phyloP scores from a whole-genome alignment of 1,284 basidiomycete genomes.

The Apiotrichum brassicae region DNA sequence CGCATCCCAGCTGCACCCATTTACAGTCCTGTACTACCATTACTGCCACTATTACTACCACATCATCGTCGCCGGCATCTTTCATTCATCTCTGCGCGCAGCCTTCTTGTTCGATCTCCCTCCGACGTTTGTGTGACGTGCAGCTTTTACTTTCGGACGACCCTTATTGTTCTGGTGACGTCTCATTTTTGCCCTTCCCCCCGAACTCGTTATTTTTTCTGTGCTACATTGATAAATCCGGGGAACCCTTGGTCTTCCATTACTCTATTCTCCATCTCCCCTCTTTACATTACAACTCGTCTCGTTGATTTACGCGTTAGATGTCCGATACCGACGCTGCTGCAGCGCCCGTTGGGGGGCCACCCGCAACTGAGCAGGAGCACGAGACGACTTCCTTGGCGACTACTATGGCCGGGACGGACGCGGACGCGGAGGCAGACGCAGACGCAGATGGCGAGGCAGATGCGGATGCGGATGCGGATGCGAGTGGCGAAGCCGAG shows the following conservation, averaged over 20 bases:
- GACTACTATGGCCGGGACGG: conserved; percentile 1
- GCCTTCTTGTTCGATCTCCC: no score
- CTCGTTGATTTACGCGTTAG: neutral
- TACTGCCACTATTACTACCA: no score
- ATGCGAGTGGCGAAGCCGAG: no score
- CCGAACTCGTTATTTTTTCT: neutral
- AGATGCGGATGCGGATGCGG: no score
- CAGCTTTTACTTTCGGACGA: no score
- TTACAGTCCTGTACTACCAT: neutral
- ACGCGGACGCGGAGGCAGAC: neutral
- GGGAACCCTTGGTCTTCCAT: neutral
- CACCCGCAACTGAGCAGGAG: neutral
- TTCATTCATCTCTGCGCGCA: no score
- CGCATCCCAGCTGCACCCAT: neutral
- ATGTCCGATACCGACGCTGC: conserved; percentile 4
- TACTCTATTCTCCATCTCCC: neutral
- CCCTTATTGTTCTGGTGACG: no score
- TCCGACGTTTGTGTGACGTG: no score
- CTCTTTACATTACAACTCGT: neutral
- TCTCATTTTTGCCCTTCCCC: no score
- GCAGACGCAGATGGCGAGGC: no score
- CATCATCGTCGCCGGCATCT: no score
- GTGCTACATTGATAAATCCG: neutral
- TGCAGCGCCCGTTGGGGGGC: neutral
- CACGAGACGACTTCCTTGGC: neutral